Conservation (phyloP, 768 basidiomycete genomes). For the Calocera viscosa region DNA sequence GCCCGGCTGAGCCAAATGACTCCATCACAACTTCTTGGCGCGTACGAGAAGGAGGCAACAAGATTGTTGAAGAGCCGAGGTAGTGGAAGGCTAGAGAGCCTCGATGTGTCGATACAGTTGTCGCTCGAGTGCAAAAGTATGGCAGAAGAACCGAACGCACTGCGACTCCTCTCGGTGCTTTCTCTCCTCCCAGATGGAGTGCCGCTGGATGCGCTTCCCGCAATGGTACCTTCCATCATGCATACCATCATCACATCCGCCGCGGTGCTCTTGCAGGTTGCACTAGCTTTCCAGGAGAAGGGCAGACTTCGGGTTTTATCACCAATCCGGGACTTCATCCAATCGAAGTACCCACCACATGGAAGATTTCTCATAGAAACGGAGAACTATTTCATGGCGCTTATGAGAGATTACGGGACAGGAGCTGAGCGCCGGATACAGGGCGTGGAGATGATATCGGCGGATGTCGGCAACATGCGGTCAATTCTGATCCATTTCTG, state of each 20-base stretch:
- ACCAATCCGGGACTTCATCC: background rate
- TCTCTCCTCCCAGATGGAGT: constrained; percentile 23
- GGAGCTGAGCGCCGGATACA: too few species aligned
- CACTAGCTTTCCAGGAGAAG: background rate
- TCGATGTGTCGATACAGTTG: constrained; percentile 20
- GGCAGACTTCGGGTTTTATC: background rate
- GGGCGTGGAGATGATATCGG: too few species aligned
- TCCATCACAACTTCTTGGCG: background rate
- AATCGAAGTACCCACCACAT: background rate
- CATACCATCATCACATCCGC: too few species aligned
- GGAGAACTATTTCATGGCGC: too few species aligned
- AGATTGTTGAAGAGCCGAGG: background rate
- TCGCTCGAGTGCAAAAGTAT: constrained; percentile 20
- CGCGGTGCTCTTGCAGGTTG: background rate
- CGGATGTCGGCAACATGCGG: too few species aligned
- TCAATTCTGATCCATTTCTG: too few species aligned
- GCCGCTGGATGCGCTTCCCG: background rate
- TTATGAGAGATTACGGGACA: too few species aligned
- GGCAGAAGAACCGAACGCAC: constrained; percentile 18
- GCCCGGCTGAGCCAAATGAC: background rate
- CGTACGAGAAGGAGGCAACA: background rate
- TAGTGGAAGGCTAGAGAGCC: constrained; percentile 15
- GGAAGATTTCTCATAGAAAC: background rate
- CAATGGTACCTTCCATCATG: too few species aligned
- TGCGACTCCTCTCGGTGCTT: constrained; percentile 20